Percentiles rank a stretch among this genome's conserved stretches.
Conservation (phyloP, 2,329 filamentous ascomycete genomes). For the Diaporthe amygdali region DNA sequence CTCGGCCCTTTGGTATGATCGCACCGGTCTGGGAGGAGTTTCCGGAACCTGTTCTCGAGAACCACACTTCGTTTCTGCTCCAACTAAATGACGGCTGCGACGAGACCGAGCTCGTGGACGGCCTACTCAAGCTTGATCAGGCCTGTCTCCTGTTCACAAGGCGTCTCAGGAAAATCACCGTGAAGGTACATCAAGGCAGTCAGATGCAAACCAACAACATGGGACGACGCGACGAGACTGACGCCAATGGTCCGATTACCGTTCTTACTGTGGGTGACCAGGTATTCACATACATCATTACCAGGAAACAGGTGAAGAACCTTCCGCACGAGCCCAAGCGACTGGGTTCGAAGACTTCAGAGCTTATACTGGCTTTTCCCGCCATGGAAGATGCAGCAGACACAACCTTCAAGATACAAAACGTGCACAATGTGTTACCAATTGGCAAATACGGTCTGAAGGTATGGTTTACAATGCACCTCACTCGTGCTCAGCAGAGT, state of each 20-base stretch:
- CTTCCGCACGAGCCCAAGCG: not conserved
- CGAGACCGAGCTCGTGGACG: not conserved
- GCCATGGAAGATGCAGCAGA: not conserved
- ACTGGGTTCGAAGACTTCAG: not conserved
- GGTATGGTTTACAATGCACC: too few species aligned
- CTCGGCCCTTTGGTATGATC: not conserved
- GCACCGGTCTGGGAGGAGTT: not conserved
- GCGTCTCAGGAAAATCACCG: not conserved
- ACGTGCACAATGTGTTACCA: not conserved
- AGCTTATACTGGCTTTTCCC: not conserved
- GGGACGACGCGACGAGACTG: not conserved
- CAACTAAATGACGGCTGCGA: not conserved
- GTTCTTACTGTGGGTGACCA: not conserved
- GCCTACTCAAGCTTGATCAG: not conserved
- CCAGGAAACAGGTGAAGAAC: not conserved
- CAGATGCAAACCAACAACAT: not conserved
- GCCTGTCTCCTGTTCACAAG: not conserved
- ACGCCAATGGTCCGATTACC: not conserved
- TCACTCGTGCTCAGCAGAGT: too few species aligned
- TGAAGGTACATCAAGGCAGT: not conserved
- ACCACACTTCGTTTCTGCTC: not conserved
- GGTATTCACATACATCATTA: not conserved
- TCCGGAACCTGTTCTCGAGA: not conserved
- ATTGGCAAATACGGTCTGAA: not conserved
- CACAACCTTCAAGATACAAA: too few species aligned